Base-by-base conservation (phyloP, 2,329 filamentous ascomycete species). In the Xylariaceae sp. region DNA sequence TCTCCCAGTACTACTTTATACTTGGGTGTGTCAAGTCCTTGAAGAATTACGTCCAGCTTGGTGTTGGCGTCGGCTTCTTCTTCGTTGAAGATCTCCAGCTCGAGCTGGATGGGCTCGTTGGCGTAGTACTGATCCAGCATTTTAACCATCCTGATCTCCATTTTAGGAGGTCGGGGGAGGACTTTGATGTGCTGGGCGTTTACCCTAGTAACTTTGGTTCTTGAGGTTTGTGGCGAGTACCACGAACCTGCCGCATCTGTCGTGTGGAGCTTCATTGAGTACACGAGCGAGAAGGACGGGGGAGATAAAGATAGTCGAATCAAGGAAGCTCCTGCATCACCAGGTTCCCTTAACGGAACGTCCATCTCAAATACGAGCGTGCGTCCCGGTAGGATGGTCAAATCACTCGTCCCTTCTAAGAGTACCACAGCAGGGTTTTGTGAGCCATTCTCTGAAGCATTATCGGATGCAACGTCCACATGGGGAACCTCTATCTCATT, bases 81-180 rank as follows among this genome's bases (percentile, higher is more conserved):
- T 37, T 82, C 82, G 52, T 98, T 98, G 42, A 81, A 57, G 3
- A 96, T 68, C 33, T 84, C 78, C 30, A 97, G 71, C 0, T 74
- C 67, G 17, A 97, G 62, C 6, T 69, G 69, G 19, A 96, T 78
- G 0, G 69, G 63, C 65, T 98, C 93, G 54, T 94, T 85, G 1
- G 86, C 87, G 59, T 95, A 97, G 62, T 91, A 94, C 41, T 89
- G 83, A 11, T 79, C 74, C 42, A 75, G 70, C 7, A 83, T 64
- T 31, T 79, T 74, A 2, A 78, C 69, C 9, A 88, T 67, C 19
- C 69, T 75, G 34, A 98, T 79, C 52, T 88, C 82, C 69, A 98
- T 81, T 64, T 96, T 97, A 0, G 93, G 93, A 19, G 91, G 93
- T 50, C 94, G 87, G 1, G 93, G 91, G 40, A 89, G 73, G 18